A percentile compares a stretch with the other conserved stretches of the same genome.
These are phyloP conservation scores for Rhododendron ferrugineum DNA, from an alignment of 148 eudicot genomes.

Conservation along the genomic window DNA sequence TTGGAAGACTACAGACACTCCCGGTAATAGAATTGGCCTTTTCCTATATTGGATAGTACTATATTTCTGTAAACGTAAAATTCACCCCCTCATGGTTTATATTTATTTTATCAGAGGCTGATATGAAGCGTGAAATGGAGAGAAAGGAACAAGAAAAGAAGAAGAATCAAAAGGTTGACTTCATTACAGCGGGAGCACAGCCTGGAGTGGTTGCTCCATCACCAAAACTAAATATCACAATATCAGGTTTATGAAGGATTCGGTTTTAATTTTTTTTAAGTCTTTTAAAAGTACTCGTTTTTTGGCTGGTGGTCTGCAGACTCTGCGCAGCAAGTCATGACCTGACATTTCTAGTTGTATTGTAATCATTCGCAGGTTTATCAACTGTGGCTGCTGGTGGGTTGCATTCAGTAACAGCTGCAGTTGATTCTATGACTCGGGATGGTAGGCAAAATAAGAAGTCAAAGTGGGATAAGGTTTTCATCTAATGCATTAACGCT, in stretches of 20 bases:
- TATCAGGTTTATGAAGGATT: slow-evolving; percentile 44
- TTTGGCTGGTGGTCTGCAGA: background rate
- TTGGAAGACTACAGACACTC: too few species aligned
- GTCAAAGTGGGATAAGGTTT: slow-evolving; percentile 98
- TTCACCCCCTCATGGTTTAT: slow-evolving; percentile 1
- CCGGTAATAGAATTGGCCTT: too few species aligned
- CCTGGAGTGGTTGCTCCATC: slow-evolving; percentile 40
- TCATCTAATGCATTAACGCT: background rate
- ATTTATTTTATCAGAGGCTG: slow-evolving; percentile 54
- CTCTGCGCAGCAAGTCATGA: background rate
- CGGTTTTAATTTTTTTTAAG: background rate
- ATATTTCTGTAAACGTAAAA: background rate
- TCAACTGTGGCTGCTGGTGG: slow-evolving; percentile 39
- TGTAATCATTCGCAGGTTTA: slow-evolving; percentile 37
- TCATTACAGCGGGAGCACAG: slow-evolving; percentile 64
- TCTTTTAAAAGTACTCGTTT: background rate
- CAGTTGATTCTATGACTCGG: slow-evolving; percentile 43
- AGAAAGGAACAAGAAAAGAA: slow-evolving; percentile 84
- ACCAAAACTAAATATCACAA: slow-evolving; percentile 48
- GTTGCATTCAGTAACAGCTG: slow-evolving; percentile 31
- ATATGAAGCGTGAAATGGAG: slow-evolving; percentile 86
- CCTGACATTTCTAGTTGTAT: slow-evolving; percentile 5
- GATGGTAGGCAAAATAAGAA: slow-evolving; percentile 86
- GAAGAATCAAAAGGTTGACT: slow-evolving; percentile 77
- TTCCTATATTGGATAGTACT: background rate